Percentiles rank a stretch among this genome's conserved stretches.
These are phyloP conservation scores for Tetrapisispora namnaoensis DNA, from an alignment of 805 yeast species.

Conservation along the genomic window DNA sequence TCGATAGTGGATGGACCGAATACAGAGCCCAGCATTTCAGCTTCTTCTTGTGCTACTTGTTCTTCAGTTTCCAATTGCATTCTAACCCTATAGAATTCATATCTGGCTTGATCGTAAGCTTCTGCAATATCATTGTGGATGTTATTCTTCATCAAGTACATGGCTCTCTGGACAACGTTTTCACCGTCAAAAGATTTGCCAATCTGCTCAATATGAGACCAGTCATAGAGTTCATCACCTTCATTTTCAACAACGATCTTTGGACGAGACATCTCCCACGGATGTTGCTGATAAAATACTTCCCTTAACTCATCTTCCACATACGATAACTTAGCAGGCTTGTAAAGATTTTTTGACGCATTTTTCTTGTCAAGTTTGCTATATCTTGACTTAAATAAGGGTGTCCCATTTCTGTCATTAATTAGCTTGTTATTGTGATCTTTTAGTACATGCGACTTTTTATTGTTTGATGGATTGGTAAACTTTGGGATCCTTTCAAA, in stretches of 20 bases:
- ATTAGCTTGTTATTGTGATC: conserved; percentile 3
- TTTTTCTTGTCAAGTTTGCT: conserved; percentile 14
- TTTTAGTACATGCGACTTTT: conserved; percentile 4
- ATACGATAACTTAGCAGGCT: conserved; percentile 25
- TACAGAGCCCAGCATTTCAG: conserved; percentile 74
- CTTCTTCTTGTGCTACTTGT: conserved; percentile 70
- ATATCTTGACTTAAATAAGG: conserved; percentile 29
- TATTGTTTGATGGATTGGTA: conserved; percentile 17
- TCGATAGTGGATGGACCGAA: conserved; percentile 54
- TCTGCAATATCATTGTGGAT: conserved; percentile 33
- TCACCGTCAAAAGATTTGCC: conserved; percentile 81
- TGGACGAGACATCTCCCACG: conserved; percentile 96
- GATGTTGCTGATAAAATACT: conserved; percentile 84
- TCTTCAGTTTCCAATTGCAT: conserved; percentile 72
- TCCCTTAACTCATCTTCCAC: conserved; percentile 70
- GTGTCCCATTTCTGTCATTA: conserved; percentile 10
- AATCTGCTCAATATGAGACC: conserved; percentile 71
- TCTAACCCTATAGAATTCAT: conserved; percentile 79
- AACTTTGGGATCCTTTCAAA: conserved; percentile 30
- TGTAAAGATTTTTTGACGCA: conserved; percentile 14
- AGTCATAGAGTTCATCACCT: conserved; percentile 53
- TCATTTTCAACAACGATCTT: conserved; percentile 69
- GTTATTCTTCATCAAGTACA: conserved; percentile 40
- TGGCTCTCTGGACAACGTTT: conserved; percentile 66
- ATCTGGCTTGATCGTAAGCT: conserved; percentile 80